These are phyloP conservation scores for Bondarzewia mesenterica DNA, from an alignment of 1,284 basidiomycete species.

Conservation along the genomic window DNA sequence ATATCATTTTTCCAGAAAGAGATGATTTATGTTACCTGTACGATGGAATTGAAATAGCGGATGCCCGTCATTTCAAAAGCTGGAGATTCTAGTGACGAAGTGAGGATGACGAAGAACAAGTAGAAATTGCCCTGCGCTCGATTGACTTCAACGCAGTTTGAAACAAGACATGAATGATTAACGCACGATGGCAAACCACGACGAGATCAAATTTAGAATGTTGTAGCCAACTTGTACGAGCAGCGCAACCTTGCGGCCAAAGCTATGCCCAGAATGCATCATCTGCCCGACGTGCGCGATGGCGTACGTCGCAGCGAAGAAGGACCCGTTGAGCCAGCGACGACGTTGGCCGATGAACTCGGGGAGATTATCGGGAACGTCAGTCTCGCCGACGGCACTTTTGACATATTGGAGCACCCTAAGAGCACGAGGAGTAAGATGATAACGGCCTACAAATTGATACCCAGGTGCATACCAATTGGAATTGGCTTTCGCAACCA, in stretches of 20 bases:
- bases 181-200: constrained; percentile 83
- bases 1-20: not conserved
- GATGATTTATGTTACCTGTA: constrained; percentile 56
- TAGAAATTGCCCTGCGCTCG: constrained; percentile 73
- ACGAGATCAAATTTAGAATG: constrained; percentile 82
- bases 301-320: constrained; percentile 91
- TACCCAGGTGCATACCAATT: constrained; percentile 45
- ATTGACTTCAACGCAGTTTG: not conserved
- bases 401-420: constrained; percentile 85
- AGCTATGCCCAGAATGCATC: constrained; percentile 81
- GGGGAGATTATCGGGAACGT: constrained; percentile 82
- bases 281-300: constrained; percentile 90
- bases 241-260: constrained; percentile 87
- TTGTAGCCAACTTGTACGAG: constrained; percentile 95
- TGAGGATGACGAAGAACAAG: constrained; percentile 79
- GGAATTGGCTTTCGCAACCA: constrained; percentile 81
- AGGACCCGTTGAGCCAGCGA: constrained; percentile 95
- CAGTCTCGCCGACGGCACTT: constrained; percentile 86
- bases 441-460: not conserved
- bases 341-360: constrained; percentile 90
- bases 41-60: constrained; percentile 64
- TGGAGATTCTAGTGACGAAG: constrained; percentile 59
- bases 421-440: not conserved
- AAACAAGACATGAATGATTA: not conserved
- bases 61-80: constrained; percentile 46